phyloP scores from a whole-genome alignment of 352 stramenopile genomes.

The Plasmopara viticola region DNA sequence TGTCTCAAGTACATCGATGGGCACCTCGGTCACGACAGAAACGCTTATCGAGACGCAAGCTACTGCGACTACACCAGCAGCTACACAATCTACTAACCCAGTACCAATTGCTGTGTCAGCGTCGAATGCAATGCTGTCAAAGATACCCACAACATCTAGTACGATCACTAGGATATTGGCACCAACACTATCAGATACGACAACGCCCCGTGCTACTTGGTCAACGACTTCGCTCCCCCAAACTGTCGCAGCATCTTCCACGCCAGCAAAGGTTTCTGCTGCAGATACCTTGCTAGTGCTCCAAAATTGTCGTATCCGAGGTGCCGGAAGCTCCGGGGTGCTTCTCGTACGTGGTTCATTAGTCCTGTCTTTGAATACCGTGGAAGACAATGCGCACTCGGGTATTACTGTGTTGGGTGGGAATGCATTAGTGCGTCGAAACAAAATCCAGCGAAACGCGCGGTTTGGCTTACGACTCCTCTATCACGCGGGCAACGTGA shows the following conservation, averaged over 20 bases:
- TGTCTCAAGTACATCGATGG: too few species aligned
- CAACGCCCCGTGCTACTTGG: too few species aligned
- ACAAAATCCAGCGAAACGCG: conserved; percentile 56
- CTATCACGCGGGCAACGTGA: conserved; percentile 60
- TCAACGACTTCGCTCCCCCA: too few species aligned
- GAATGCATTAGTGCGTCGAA: conserved; percentile 51
- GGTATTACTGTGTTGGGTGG: conserved; percentile 53
- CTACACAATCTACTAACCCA: too few species aligned
- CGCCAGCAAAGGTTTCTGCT: conserved; percentile 4
- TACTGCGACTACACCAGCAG: too few species aligned
- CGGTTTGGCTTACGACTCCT: conserved; percentile 70
- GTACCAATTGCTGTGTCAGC: too few species aligned
- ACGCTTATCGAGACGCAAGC: too few species aligned
- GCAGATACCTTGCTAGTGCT: conserved; percentile 38
- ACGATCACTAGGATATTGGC: too few species aligned
- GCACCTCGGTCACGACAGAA: too few species aligned
- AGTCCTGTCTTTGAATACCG: conserved; percentile 50
- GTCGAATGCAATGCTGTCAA: too few species aligned
- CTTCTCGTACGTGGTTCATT: conserved; percentile 47
- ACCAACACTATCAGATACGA: too few species aligned
- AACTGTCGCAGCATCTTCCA: not conserved
- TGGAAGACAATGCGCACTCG: conserved; percentile 50
- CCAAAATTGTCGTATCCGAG: conserved; percentile 52
- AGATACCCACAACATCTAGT: too few species aligned
- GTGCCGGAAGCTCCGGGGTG: conserved; percentile 54